Evolutionary conservation across 768 basidiomycete genomes (phyloP).

Genomic region (Psilocybe subaeruginosa): DNA sequence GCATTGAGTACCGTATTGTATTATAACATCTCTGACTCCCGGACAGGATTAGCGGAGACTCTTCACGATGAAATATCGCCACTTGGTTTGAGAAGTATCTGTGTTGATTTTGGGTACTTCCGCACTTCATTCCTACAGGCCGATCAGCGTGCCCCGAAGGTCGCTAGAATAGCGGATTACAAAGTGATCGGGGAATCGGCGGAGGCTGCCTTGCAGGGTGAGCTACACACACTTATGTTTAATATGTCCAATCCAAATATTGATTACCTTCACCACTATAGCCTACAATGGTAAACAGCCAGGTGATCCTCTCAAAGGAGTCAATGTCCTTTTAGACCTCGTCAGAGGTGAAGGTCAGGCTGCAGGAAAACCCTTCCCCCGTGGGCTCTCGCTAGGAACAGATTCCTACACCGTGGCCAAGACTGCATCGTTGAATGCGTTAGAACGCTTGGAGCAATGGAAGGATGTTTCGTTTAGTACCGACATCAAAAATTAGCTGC

Average conservation of each 20-base stretch:
- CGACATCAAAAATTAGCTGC: conserved; percentile 20
- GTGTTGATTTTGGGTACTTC: conserved; percentile 44
- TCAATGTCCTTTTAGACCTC: conserved; percentile 34
- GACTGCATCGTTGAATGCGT: conserved; percentile 14
- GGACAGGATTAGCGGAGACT: conserved; percentile 31
- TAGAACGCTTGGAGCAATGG: conserved; percentile 33
- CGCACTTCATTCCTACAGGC: conserved; percentile 35
- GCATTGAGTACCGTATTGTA: not conserved
- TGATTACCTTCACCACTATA: not conserved
- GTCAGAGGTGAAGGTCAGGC: conserved; percentile 33
- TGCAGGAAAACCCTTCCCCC: conserved; percentile 33
- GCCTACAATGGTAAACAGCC: conserved; percentile 38
- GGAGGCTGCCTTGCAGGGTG: conserved; percentile 30
- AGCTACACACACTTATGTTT: not conserved
- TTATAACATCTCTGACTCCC: not conserved
- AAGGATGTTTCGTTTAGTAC: conserved; percentile 29
- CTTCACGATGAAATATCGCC: conserved; percentile 40
- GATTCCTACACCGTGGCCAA: conserved; percentile 31
- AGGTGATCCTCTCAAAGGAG: conserved; percentile 39
- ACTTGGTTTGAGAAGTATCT: conserved; percentile 38
- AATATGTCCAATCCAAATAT: not conserved
- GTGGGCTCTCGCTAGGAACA: conserved; percentile 28
- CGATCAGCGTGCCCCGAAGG: conserved; percentile 29
- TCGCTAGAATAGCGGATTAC: conserved; percentile 37
- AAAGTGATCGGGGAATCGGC: conserved; percentile 16